A percentile compares a stretch with the other conserved stretches of the same genome.
Evolutionary conservation across 495 filamentous ascomycete genomes (phyloP).

Genomic region (Chaetomium fimeti): DNA sequence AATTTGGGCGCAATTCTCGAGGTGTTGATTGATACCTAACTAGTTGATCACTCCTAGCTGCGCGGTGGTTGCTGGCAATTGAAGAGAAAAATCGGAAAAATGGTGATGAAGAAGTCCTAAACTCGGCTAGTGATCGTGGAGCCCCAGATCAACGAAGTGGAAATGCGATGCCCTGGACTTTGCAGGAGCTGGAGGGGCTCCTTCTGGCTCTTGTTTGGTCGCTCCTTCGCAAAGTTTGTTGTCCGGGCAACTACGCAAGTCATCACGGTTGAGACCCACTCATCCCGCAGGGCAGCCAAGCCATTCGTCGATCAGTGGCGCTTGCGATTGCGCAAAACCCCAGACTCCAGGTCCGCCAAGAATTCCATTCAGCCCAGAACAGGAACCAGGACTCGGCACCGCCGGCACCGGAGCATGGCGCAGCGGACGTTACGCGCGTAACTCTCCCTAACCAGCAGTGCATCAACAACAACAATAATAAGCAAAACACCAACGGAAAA

Average conservation of each 20-base stretch:
- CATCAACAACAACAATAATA: background rate
- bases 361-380: background rate
- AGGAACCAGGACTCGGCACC: background rate
- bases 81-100: background rate
- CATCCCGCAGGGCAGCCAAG: background rate
- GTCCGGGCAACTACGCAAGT: constrained; percentile 8
- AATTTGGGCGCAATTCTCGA: constrained; percentile 1
- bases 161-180: background rate
- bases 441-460: background rate
- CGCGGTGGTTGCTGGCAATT: background rate
- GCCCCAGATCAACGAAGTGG: constrained; percentile 8
- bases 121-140: background rate
- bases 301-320: background rate
- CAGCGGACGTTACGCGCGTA: background rate
- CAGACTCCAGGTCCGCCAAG: background rate
- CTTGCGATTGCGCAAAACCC: background rate
- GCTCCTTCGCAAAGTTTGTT: background rate
- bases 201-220: background rate
- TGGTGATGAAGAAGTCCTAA: background rate
- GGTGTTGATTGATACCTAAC: background rate
- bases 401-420: background rate
- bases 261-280: background rate
- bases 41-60: background rate
- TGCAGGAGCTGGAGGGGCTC: constrained; percentile 12
- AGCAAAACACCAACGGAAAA: background rate